Evolutionary conservation across 2,329 filamentous ascomycete genomes (phyloP).

Genomic region (Diaporthe sp.): DNA sequence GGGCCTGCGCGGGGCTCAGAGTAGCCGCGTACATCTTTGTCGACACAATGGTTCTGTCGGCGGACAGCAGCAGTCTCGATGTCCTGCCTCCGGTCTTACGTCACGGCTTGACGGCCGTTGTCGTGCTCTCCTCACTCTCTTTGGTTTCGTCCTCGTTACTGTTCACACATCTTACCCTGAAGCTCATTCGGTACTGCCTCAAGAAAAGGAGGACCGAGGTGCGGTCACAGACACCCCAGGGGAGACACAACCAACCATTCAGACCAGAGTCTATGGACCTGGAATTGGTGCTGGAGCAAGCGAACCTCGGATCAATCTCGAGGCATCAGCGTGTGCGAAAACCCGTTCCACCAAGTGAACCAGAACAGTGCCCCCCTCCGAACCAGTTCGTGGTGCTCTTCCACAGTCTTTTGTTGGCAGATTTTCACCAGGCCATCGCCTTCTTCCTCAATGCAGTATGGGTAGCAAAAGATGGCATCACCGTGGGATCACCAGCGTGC

Average conservation of each 20-base stretch:
- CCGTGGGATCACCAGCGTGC: constrained; percentile 62
- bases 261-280: constrained; percentile 39
- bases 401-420: constrained; percentile 70
- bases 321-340: neutral
- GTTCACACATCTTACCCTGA: constrained; percentile 46
- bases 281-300: constrained; percentile 44
- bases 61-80: constrained; percentile 40
- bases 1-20: neutral
- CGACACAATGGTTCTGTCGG: constrained; percentile 1
- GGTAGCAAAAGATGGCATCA: constrained; percentile 60
- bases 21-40: neutral
- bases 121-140: constrained; percentile 44
- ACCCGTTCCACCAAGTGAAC: neutral
- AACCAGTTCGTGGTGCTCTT: constrained; percentile 72
- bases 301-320: constrained; percentile 39
- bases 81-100: constrained; percentile 43
- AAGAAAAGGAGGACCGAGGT: constrained; percentile 30
- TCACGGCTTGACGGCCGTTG: constrained; percentile 43
- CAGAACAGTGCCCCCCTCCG: constrained; percentile 28
- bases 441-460: constrained; percentile 69
- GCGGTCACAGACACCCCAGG: neutral
- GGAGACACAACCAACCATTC: neutral
- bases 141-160: constrained; percentile 42
- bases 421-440: constrained; percentile 67
- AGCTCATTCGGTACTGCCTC: constrained; percentile 46